Evolutionary conservation across 2,329 filamentous ascomycete genomes (phyloP).

Genomic region (Plectosphaerella plurivora): DNA sequence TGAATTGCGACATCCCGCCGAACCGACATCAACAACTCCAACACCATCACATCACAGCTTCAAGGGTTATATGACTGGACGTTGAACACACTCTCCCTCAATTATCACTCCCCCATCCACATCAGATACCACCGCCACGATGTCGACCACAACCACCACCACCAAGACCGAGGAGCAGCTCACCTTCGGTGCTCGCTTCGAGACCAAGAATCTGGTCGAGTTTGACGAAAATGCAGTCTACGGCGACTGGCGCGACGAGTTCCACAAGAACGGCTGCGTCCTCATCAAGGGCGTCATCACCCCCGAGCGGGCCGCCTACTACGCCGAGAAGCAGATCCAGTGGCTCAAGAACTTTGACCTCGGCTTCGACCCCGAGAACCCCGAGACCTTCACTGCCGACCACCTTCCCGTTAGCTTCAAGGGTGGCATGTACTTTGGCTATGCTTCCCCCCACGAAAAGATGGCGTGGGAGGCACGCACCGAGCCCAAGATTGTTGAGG

Average conservation of each 20-base stretch:
- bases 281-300: slow-evolving; percentile 34
- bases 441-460: slow-evolving; percentile 34
- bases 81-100: neutral
- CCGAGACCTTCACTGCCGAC: slow-evolving; percentile 34
- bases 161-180: slow-evolving; percentile 1
- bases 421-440: slow-evolving; percentile 36
- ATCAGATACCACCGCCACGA: neutral
- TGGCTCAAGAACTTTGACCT: slow-evolving; percentile 36
- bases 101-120: neutral
- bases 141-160: slow-evolving; percentile 8
- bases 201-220: slow-evolving; percentile 17
- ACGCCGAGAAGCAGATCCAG: slow-evolving; percentile 31
- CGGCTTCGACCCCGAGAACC: slow-evolving; percentile 32
- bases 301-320: slow-evolving; percentile 30
- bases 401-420: slow-evolving; percentile 38
- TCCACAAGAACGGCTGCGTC: slow-evolving; percentile 32
- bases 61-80: too few species aligned
- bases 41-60: neutral
- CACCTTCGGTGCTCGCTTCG: slow-evolving; percentile 14
- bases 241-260: slow-evolving; percentile 39
- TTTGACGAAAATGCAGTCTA: slow-evolving; percentile 19
- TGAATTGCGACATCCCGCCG: neutral
- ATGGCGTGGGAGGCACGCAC: slow-evolving; percentile 37
- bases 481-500: slow-evolving; percentile 32
- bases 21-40: neutral